A percentile compares a stretch with the other conserved stretches of the same genome.
Evolutionary conservation across 176 grass and related monocot genomes (phyloP).

Genomic region (Oropetium thomaeum): DNA sequence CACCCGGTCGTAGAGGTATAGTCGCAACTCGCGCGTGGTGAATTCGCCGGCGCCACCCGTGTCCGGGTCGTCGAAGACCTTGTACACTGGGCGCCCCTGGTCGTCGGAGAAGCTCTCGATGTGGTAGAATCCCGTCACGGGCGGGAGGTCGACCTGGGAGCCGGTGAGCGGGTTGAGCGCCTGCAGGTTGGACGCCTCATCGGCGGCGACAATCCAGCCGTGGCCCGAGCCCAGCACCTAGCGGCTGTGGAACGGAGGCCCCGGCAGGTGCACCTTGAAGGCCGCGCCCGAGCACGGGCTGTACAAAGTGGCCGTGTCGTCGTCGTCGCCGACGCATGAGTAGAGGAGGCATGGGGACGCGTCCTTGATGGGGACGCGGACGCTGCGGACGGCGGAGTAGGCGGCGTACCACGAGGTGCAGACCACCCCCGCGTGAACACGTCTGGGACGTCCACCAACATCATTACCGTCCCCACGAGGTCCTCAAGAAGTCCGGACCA

Average conservation of each 20-base stretch:
- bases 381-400: neutral
- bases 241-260: neutral
- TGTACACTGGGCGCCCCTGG: neutral
- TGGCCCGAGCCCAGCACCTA: constrained; percentile 14
- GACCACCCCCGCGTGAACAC: neutral
- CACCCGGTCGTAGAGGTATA: neutral
- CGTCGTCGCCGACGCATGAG: neutral
- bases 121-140: neutral
- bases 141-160: neutral
- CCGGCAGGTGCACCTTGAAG: neutral
- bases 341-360: neutral
- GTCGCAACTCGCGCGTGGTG: neutral
- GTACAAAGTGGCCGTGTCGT: neutral
- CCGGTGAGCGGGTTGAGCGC: constrained; percentile 4
- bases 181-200: constrained; percentile 11
- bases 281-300: neutral
- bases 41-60: neutral
- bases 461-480: neutral
- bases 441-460: neutral
- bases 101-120: neutral
- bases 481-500: neutral
- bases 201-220: constrained; percentile 17
- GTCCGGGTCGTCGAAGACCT: neutral
- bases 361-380: neutral
- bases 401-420: neutral